Evolutionary conservation across 2,329 filamentous ascomycete species (phyloP).

Genomic region (Pseudogymnoascus verrucosus): DNA sequence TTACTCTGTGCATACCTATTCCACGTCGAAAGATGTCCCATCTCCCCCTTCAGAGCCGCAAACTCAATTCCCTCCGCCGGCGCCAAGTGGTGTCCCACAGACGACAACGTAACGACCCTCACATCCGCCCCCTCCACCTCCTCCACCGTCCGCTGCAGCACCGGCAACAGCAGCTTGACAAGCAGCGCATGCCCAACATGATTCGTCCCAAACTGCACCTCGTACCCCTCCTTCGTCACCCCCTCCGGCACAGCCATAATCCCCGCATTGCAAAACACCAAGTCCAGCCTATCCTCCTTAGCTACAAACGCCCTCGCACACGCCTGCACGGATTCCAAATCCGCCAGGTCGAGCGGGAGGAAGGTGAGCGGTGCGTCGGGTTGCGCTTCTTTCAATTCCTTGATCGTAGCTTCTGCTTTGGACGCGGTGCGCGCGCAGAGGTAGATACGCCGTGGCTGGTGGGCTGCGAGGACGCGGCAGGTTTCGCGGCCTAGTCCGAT

Average conservation of each 20-base stretch:
- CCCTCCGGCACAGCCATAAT: slow-evolving; percentile 21
- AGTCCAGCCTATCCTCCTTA: slow-evolving; percentile 29
- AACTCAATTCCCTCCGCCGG: slow-evolving; percentile 24
- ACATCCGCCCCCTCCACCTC: slow-evolving; percentile 1
- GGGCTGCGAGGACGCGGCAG: slow-evolving; percentile 32
- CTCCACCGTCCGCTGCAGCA: slow-evolving; percentile 15
- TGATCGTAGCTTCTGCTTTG: slow-evolving; percentile 25
- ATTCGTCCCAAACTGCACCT: slow-evolving; percentile 23
- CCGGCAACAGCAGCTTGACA: slow-evolving; percentile 13
- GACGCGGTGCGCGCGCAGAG: slow-evolving; percentile 31
- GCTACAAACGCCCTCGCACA: slow-evolving; percentile 32
- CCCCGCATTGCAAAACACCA: slow-evolving; percentile 32
- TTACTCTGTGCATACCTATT: slow-evolving; percentile 39
- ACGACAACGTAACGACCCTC: slow-evolving; percentile 17
- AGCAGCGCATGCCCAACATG: slow-evolving; percentile 16
- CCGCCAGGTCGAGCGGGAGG: slow-evolving; percentile 20
- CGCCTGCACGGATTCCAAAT: slow-evolving; percentile 30
- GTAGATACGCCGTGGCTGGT: slow-evolving; percentile 32
- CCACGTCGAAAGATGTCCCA: slow-evolving; percentile 17
- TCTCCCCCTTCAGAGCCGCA: slow-evolving; percentile 19
- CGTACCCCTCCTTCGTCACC: slow-evolving; percentile 24
- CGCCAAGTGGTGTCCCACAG: slow-evolving; percentile 13
- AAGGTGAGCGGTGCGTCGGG: slow-evolving; percentile 15
- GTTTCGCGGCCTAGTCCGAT: slow-evolving; percentile 39
- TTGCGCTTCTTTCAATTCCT: slow-evolving; percentile 7